These are phyloP conservation scores for Colletotrichum gloeosporioides DNA, from an alignment of 2,329 filamentous ascomycete species.

Conservation along the genomic window DNA sequence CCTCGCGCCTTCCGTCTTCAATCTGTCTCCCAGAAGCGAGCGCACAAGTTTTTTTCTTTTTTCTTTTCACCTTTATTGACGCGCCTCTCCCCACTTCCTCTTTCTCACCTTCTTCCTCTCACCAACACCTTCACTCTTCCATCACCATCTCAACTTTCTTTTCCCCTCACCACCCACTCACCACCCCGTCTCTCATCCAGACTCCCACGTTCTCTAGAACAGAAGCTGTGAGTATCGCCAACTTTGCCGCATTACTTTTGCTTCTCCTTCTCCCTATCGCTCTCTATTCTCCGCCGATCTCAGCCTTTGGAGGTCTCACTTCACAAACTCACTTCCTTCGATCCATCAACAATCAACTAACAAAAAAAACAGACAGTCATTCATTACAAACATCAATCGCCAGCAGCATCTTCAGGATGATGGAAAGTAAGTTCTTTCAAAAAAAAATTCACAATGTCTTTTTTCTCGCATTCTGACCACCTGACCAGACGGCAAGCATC, in stretches of 20 bases:
- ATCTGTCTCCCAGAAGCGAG: not conserved
- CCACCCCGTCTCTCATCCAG: not conserved
- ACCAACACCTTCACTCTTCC: not conserved
- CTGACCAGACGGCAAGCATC: not conserved
- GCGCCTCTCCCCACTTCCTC: not conserved
- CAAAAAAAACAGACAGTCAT: not conserved
- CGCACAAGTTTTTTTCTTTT: not conserved
- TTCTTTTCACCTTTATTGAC: not conserved
- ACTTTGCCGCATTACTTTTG: not conserved
- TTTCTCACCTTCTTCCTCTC: not conserved
- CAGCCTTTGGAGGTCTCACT: not conserved
- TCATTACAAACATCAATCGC: not conserved
- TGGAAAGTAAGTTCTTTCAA: not conserved
- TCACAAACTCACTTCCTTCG: not conserved
- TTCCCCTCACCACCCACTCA: not conserved
- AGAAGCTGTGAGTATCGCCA: not conserved
- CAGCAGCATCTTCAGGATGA: not conserved
- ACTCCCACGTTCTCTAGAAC: not conserved
- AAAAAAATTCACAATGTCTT: too few relatives aligned
- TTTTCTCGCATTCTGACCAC: not conserved
- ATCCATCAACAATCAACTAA: not conserved
- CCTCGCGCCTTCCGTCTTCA: not conserved
- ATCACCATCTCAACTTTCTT: not conserved
- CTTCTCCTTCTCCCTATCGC: not conserved
- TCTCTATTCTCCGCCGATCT: not conserved